Base-by-base conservation (phyloP, 2,329 filamentous ascomycete species). In the Trichoderma sp. region DNA sequence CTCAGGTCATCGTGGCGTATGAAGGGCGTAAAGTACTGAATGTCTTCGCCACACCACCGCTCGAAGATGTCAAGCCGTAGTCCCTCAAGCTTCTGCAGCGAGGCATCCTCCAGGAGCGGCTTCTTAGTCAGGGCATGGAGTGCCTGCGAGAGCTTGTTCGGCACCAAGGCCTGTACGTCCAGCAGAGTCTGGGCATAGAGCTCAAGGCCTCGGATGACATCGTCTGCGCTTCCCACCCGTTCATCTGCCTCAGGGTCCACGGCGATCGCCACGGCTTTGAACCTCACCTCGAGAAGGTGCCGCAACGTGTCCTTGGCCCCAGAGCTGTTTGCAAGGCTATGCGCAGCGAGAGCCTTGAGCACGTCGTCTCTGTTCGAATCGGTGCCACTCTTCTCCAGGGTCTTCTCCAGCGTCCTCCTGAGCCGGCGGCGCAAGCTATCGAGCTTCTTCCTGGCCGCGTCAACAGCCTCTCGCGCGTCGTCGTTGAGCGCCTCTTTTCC, bases 1-100 rank as follows among this genome's bases (percentile, higher is more conserved):
- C 88, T 84, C 5, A 91, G 76, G 69, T 95, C 90, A 69, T 93
- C 91, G 71, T 96, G 88, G 34, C 91, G 88, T 43, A 96, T 90
- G 79, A 92, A 97, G 0, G 93, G 93, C 0, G 88, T 94, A 73
- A 96, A 97, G 69, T 90, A 90, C 54, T 86, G 86, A 48, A 97
- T 90, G 67, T 96, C 92, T 7, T 93, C 88, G 19, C 90, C 85
- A 68, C 95, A 90, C 90, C 93, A 96, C 21, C 84, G 83, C 68
- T 89, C 87, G 71, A 92, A 88, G 10, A 95, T 78, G 72, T 97
- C 92, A 28, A 97, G 79, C 43, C 90, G 86, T 14, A 97, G 78
- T 17, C 89, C 89, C 68, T 91, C 86, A 1, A 95, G 76, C 1
- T 79, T 77, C 62, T 84, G 83, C 19, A 97, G 79, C 1, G 88